Percentiles rank a stretch among this genome's conserved stretches.
phyloP scores from a whole-genome alignment of 73 alveolate genomes.

The Stentor roeselii region DNA sequence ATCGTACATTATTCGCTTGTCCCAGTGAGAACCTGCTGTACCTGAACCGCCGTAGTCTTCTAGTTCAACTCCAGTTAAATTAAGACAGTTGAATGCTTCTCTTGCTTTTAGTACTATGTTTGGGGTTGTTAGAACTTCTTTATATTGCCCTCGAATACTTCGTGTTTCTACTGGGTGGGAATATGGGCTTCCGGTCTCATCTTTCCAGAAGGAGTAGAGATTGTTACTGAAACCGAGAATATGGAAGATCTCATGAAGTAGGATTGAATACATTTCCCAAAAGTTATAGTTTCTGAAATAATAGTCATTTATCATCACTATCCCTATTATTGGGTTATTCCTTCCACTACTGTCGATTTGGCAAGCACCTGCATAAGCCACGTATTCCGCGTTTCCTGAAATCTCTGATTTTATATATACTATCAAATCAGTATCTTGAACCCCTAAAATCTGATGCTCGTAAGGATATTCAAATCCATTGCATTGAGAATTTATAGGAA shows the following conservation, averaged over 20 bases:
- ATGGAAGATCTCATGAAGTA: background rate
- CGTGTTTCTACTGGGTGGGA: background rate
- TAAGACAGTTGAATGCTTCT: background rate
- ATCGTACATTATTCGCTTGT: background rate
- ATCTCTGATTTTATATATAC: too few relatives aligned
- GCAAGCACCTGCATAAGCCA: too few relatives aligned
- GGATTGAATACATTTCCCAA: background rate
- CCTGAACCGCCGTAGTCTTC: constrained; percentile 13
- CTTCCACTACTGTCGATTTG: too few relatives aligned
- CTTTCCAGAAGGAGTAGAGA: background rate
- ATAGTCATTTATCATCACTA: too few relatives aligned
- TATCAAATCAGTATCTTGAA: too few relatives aligned
- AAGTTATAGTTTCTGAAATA: too few relatives aligned
- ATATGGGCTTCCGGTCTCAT: background rate
- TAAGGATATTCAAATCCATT: too few relatives aligned
- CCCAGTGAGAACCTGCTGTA: background rate
- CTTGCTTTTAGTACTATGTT: background rate
- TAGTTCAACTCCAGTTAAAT: background rate
- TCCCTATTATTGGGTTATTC: too few relatives aligned
- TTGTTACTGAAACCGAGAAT: background rate
- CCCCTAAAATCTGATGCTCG: too few relatives aligned
- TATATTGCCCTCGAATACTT: background rate
- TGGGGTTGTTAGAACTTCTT: background rate
- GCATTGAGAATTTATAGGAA: too few relatives aligned
- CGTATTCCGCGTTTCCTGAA: too few relatives aligned